Conservation (phyloP, 768 basidiomycete genomes). For the Sarcodon aspratus region DNA sequence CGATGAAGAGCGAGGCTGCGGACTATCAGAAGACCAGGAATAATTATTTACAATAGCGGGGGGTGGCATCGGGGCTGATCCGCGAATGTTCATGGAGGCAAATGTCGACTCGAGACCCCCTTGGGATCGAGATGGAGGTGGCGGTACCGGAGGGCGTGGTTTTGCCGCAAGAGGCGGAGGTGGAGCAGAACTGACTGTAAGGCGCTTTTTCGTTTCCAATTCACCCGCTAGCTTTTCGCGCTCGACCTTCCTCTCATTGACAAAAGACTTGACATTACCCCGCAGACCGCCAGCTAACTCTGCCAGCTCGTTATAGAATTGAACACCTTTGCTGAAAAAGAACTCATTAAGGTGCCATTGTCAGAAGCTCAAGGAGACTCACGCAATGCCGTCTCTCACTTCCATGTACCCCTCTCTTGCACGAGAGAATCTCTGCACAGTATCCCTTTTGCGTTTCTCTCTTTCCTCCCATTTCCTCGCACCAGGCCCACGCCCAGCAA, state of each 20-base stretch:
- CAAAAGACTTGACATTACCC: constrained; percentile 47
- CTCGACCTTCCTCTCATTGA: constrained; percentile 54
- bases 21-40: background rate
- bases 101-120: constrained; percentile 37
- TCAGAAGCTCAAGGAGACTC: constrained; percentile 20
- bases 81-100: constrained; percentile 41
- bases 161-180: constrained; percentile 33
- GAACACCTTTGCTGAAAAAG: constrained; percentile 62
- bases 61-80: constrained; percentile 18
- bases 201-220: constrained; percentile 60
- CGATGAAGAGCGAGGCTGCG: constrained; percentile 13
- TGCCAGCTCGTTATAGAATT: constrained; percentile 78
- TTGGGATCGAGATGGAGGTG: constrained; percentile 18
- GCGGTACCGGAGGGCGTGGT: constrained; percentile 34
- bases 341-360: background rate
- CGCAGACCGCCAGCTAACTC: constrained; percentile 49
- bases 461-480: constrained; percentile 75
- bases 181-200: constrained; percentile 29
- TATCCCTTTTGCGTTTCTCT: constrained; percentile 70
- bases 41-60: constrained; percentile 11
- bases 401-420: constrained; percentile 82
- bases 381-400: constrained; percentile 77
- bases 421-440: constrained; percentile 56
- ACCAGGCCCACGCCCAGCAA: constrained; percentile 64
- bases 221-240: constrained; percentile 56